Conservation (phyloP, 192 early-diverging fungal species). For the Rhizoclosmatium sp. region DNA sequence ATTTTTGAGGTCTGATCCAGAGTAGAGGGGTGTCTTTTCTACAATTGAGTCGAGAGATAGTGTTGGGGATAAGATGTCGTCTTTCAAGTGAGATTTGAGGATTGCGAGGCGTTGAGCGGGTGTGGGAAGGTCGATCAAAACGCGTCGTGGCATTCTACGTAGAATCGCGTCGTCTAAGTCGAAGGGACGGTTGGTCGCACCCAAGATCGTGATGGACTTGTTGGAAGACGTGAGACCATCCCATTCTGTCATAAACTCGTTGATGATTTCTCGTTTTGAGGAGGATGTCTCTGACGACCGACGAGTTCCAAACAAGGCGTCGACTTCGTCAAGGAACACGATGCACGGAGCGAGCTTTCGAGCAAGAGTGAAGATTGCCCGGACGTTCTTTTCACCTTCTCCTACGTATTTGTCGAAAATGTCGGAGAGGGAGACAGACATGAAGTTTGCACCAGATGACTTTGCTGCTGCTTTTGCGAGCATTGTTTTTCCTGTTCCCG, state of each 20-base stretch:
- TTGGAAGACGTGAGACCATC: constrained; percentile 62
- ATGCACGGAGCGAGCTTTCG: constrained; percentile 93
- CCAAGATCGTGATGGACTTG: constrained; percentile 84
- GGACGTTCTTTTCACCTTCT: constrained; percentile 96
- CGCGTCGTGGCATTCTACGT: constrained; percentile 87
- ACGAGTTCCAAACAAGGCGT: constrained; percentile 65
- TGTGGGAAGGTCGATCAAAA: constrained; percentile 87
- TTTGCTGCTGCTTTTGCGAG: constrained; percentile 70
- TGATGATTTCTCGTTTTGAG: constrained; percentile 58
- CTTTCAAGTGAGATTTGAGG: constrained; percentile 76
- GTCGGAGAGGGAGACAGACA: constrained; percentile 92
- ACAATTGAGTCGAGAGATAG: constrained; percentile 73
- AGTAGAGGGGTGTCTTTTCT: constrained; percentile 78
- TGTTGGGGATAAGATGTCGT: constrained; percentile 71
- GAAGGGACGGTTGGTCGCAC: constrained; percentile 94
- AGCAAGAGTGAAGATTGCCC: constrained; percentile 92
- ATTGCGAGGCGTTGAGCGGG: constrained; percentile 79
- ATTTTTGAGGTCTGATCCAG: constrained; percentile 96
- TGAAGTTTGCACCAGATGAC: constrained; percentile 92
- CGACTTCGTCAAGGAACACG: constrained; percentile 96
- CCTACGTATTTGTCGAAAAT: constrained; percentile 97
- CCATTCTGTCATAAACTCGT: constrained; percentile 97
- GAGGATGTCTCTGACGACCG: constrained; percentile 73
- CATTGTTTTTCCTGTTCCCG: constrained; percentile 58
- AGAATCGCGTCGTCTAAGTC: constrained; percentile 97